Conservation (phyloP, 148 eudicot species). For the Oxyria digyna region DNA sequence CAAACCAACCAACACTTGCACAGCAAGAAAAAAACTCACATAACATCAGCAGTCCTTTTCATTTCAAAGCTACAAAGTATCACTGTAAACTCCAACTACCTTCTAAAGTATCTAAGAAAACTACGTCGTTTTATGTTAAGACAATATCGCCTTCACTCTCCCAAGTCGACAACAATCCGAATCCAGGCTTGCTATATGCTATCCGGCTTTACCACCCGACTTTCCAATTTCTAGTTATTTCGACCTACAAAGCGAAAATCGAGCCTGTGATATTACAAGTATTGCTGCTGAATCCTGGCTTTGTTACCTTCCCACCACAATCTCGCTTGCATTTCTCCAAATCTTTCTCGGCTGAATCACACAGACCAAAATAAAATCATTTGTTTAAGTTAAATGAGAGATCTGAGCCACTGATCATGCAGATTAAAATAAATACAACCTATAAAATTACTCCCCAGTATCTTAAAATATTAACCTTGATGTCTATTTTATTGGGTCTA, state of each 20-base stretch:
- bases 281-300: conserved; percentile 83
- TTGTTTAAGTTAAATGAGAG: conserved; percentile 3
- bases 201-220: background rate
- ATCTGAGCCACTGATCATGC: conserved; percentile 2
- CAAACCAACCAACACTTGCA: background rate
- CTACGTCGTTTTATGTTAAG: background rate
- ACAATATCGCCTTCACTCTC: background rate
- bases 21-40: background rate
- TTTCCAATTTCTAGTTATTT: background rate
- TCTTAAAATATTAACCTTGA: conserved; percentile 2
- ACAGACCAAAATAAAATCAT: background rate
- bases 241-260: background rate
- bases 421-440: background rate
- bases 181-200: background rate
- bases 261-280: conserved; percentile 36
- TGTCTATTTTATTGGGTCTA: background rate
- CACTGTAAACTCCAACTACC: background rate
- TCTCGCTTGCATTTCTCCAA: conserved; percentile 78
- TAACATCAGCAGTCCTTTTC: background rate
- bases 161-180: background rate
- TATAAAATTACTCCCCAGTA: background rate
- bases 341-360: conserved; percentile 79
- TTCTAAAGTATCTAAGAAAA: conserved; percentile 2
- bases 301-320: conserved; percentile 89
- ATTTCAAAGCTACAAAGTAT: conserved; percentile 2